These are phyloP conservation scores for Choiromyces venosus DNA, from an alignment of 495 filamentous ascomycete genomes.

Conservation along the genomic window DNA sequence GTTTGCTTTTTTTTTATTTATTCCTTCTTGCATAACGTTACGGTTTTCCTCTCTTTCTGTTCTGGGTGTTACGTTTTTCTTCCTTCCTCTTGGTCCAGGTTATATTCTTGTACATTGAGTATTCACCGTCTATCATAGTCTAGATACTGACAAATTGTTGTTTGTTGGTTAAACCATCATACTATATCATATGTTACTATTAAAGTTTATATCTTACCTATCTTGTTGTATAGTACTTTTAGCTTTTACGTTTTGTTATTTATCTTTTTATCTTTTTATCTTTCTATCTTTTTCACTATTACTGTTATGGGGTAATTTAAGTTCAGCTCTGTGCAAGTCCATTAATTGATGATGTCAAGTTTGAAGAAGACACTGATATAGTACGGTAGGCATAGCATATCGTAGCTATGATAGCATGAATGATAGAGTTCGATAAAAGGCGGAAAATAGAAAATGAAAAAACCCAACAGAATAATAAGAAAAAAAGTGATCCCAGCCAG, in stretches of 20 bases:
- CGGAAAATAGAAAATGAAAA: background rate
- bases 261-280: too few relatives aligned
- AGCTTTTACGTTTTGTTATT: too few relatives aligned
- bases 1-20: constrained; percentile 17
- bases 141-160: background rate
- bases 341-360: background rate
- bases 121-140: background rate
- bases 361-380: too few relatives aligned
- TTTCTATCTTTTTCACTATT: background rate
- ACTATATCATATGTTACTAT: background rate
- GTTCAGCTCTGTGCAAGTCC: background rate
- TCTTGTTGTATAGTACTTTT: background rate
- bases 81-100: background rate
- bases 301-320: background rate
- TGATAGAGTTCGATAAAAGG: background rate
- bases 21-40: constrained; percentile 18
- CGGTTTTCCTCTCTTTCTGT: too few relatives aligned
- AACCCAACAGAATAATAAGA: background rate
- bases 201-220: background rate
- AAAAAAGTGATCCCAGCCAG: background rate
- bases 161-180: background rate
- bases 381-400: too few relatives aligned
- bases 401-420: too few relatives aligned
- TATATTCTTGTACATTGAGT: background rate
- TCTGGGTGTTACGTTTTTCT: background rate